Evolutionary conservation across 306 rosid species (phyloP).

Genomic region (Ammopiptanthus mongolicus): DNA sequence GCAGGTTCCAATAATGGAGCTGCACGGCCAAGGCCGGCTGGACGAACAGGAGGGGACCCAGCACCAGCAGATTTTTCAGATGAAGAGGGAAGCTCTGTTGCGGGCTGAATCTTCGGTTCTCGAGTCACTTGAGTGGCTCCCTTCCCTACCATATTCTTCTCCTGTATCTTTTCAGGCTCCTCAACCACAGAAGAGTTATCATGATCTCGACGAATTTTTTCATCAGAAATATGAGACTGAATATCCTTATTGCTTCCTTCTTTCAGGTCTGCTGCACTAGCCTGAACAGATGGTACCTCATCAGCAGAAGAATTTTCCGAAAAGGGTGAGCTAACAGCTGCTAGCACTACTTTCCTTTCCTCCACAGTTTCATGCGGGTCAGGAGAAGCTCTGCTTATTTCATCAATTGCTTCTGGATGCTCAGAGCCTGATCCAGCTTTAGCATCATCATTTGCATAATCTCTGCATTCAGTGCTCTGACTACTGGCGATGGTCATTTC

Average conservation of each 20-base stretch:
- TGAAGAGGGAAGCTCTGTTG: constrained; percentile 33
- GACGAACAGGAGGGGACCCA: constrained; percentile 52
- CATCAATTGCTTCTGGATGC: constrained; percentile 22
- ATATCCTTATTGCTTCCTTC: constrained; percentile 11
- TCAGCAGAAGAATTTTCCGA: constrained; percentile 6
- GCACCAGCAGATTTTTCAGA: constrained; percentile 45
- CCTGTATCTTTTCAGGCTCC: constrained; percentile 39
- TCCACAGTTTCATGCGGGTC: background rate
- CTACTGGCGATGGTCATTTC: background rate
- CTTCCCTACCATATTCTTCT: constrained; percentile 32
- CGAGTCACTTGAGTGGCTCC: constrained; percentile 28
- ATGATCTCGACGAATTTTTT: constrained; percentile 15
- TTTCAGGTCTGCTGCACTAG: constrained; percentile 17
- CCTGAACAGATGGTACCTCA: constrained; percentile 26
- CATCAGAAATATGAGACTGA: constrained; percentile 33
- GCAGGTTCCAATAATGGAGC: constrained; percentile 80
- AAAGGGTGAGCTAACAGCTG: background rate
- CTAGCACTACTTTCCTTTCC: background rate
- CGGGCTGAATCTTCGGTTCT: constrained; percentile 29
- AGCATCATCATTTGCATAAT: constrained; percentile 13
- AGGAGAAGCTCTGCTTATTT: constrained; percentile 28
- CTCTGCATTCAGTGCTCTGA: constrained; percentile 23
- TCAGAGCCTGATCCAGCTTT: constrained; percentile 21
- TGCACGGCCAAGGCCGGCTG: constrained; percentile 90
- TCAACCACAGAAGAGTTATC: constrained; percentile 29